Conservation (phyloP, 1,139 yeast genomes). For the Scheffersomyces illinoinensis region DNA sequence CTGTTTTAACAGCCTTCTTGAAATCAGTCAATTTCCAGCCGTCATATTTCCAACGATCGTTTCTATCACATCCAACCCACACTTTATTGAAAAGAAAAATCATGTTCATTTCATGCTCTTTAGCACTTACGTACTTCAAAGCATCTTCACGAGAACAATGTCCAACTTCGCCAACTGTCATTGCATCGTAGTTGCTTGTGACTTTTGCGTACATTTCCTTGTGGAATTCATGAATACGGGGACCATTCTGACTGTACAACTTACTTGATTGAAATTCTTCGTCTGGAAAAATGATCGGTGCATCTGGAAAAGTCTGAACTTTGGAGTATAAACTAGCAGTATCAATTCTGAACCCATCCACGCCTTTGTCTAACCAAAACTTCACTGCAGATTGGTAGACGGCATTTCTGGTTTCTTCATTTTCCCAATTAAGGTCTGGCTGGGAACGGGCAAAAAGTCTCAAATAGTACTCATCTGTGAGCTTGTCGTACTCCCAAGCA, state of each 20-base stretch:
- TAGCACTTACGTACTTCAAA: conserved; percentile 49
- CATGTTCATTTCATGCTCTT: conserved; percentile 51
- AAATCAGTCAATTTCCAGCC: conserved; percentile 42
- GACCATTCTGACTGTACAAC: conserved; percentile 41
- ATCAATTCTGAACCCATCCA: conserved; percentile 61
- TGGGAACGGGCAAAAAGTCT: conserved; percentile 52
- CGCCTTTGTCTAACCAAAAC: conserved; percentile 58
- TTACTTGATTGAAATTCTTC: conserved; percentile 40
- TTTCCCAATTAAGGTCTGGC: conserved; percentile 67
- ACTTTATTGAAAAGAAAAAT: conserved; percentile 51
- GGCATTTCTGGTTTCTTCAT: conserved; percentile 49
- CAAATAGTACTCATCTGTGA: conserved; percentile 53
- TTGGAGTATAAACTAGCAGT: conserved; percentile 56
- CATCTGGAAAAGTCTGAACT: conserved; percentile 47
- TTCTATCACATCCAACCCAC: conserved; percentile 37
- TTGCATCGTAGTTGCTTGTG: conserved; percentile 48
- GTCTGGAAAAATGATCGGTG: conserved; percentile 46
- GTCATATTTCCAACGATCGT: conserved; percentile 32
- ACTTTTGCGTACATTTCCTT: conserved; percentile 50
- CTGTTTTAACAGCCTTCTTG: conserved; percentile 39
- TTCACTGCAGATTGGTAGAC: conserved; percentile 50
- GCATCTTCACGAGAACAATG: conserved; percentile 42
- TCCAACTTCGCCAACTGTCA: conserved; percentile 62
- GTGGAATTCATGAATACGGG: conserved; percentile 58
- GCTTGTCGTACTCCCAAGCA: conserved; percentile 58